phyloP scores from a whole-genome alignment of 257 asterid species.

The Sherardia arvensis region DNA sequence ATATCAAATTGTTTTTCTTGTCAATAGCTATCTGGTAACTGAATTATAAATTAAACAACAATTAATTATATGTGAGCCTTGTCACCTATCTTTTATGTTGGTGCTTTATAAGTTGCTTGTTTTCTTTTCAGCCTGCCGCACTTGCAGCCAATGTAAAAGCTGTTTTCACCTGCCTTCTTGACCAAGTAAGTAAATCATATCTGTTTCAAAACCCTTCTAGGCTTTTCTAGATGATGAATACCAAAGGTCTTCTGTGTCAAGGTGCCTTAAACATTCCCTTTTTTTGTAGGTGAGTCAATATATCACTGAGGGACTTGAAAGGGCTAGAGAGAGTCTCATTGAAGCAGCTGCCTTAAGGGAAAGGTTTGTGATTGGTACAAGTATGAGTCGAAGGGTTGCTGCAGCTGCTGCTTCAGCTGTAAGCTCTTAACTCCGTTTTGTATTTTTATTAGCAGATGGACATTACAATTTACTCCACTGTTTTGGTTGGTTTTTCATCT shows the following conservation, averaged over 20 bases:
- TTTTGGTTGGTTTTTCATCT: constrained; percentile 8
- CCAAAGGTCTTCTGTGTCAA: constrained; percentile 1
- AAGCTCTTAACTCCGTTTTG: constrained; percentile 26
- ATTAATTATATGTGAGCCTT: neutral
- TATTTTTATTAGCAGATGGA: neutral
- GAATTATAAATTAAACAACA: no score
- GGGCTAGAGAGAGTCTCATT: constrained; percentile 85
- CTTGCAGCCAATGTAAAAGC: constrained; percentile 82
- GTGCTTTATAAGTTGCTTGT: constrained; percentile 13
- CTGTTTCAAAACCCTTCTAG: constrained; percentile 13
- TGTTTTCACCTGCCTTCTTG: constrained; percentile 86
- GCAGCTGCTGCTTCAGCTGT: constrained; percentile 98
- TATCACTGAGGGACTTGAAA: constrained; percentile 93
- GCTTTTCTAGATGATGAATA: constrained; percentile 14
- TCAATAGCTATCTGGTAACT: neutral
- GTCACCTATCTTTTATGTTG: constrained; percentile 1
- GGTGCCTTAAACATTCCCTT: constrained; percentile 9
- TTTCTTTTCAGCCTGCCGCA: constrained; percentile 64
- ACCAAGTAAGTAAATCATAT: constrained; percentile 53
- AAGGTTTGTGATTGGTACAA: constrained; percentile 82
- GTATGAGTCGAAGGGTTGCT: constrained; percentile 89
- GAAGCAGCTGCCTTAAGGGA: constrained; percentile 98
- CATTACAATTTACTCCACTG: constrained; percentile 4
- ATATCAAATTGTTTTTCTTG: neutral
- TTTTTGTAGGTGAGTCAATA: constrained; percentile 64